Evolutionary conservation across 257 asterid species (phyloP), one percentile per base, ranked within the genome.

Genomic region (Capsicum baccatum): DNA sequence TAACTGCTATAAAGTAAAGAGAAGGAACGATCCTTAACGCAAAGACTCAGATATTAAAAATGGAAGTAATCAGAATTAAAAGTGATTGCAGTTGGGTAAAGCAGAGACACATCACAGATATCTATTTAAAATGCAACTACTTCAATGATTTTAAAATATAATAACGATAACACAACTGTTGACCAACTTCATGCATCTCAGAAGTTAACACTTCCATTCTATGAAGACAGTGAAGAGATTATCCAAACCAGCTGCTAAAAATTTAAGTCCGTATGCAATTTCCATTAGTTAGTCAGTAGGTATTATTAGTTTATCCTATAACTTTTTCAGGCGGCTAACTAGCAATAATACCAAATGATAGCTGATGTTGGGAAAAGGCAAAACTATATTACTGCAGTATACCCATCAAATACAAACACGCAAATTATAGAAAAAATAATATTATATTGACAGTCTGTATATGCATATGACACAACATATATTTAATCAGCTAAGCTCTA

Each of bases 281-380:
- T 70, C 14, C 1, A 14, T 71, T 73, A 47, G n/a, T 47, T 47
- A 71, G 1, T 71, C 48, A 62, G 15, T 9, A 19, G 79, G 79
- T 71, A 71, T 10, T 71, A 19, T 73, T 73, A 47, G 39, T 21
- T 9, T 63, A 63, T 33, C 39, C 10, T 21, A 63, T 9, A 21
- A 3, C n/a, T 0, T 1, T 9, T 21, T 21, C 69, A 62, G 42
- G 80, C 6, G 11, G 80, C 42, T 47, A 48, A 73, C 80, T 47
- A n/a, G 59, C 59, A 48, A 48, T 48, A 47, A 42, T n/a, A 47
- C 57, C 57, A 73, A 47, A 73, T 73, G 80, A 48, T 73, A 26
- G 80, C n/a, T 73, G 59, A 10, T 48, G 58, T 73, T 73, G 42
- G n/a, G 80, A 73, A 73, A 73, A 48, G 80, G 39, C 39, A 73